phyloP scores from a whole-genome alignment of 73 alveolate genomes.

The Durusdinium trenchii region DNA sequence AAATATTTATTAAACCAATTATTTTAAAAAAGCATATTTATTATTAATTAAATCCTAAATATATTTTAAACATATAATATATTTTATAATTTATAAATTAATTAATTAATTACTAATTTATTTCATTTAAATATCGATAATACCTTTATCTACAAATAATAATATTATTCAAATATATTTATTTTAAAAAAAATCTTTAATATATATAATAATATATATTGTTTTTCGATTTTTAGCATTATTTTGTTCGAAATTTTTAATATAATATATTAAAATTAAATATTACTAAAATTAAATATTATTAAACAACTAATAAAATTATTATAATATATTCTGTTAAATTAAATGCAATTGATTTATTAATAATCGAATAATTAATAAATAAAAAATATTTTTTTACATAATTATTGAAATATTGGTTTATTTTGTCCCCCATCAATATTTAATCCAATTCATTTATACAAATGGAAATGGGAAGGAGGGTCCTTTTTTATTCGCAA shows the following conservation, averaged over 20 bases:
- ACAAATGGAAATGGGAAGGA: too few relatives aligned
- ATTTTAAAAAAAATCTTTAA: background rate
- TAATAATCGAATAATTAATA: background rate
- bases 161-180: background rate
- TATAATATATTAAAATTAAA: background rate
- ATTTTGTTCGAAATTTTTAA: background rate
- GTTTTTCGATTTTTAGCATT: too few relatives aligned
- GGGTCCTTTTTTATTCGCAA: too few relatives aligned
- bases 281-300: background rate
- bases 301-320: background rate
- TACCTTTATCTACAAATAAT: background rate
- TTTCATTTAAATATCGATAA: background rate
- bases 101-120: background rate
- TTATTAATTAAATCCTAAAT: background rate
- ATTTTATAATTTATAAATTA: background rate
- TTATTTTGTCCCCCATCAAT: background rate
- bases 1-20: background rate
- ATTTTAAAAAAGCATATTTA: background rate
- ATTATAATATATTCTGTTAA: too few relatives aligned
- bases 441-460: too few relatives aligned
- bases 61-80: background rate
- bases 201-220: background rate
- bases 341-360: background rate
- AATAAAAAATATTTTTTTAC: background rate
- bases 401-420: background rate